Conservation (phyloP, 2,329 filamentous ascomycete species). For the Pseudocercospora crystallina region DNA sequence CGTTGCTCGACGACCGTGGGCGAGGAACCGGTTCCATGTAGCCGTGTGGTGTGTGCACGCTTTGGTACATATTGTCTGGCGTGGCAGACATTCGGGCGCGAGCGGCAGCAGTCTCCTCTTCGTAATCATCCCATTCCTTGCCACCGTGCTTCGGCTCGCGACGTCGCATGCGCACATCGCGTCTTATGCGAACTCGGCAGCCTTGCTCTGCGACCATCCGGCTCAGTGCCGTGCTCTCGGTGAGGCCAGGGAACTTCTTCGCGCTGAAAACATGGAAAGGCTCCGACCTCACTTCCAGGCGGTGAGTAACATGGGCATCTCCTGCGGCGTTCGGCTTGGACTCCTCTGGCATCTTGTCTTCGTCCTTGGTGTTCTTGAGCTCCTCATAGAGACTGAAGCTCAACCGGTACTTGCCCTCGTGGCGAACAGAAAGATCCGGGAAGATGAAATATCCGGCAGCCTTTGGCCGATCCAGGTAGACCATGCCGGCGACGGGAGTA, state of each 20-base stretch:
- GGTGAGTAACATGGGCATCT: conserved; percentile 70
- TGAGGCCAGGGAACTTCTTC: conserved; percentile 95
- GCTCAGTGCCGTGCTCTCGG: conserved; percentile 84
- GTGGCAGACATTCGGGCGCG: conserved; percentile 46
- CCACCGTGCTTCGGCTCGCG: conserved; percentile 67
- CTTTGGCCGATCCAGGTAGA: conserved; percentile 83
- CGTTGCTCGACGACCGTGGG: conserved; percentile 41
- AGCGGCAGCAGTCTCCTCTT: conserved; percentile 53
- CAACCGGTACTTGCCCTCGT: conserved; percentile 89
- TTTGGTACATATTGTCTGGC: conserved; percentile 24
- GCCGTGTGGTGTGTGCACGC: conserved; percentile 28
- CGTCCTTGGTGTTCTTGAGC: conserved; percentile 79
- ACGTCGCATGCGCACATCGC: conserved; percentile 89
- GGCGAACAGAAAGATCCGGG: conserved; percentile 90
- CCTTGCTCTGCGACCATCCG: conserved; percentile 93
- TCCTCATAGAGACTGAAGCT: conserved; percentile 93
- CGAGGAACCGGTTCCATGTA: conserved; percentile 34
- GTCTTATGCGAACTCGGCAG: conserved; percentile 90
- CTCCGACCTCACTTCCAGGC: conserved; percentile 84
- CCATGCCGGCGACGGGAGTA: conserved; percentile 92
- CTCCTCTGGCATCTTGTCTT: conserved; percentile 54
- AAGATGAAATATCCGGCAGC: conserved; percentile 93
- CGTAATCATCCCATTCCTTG: conserved; percentile 67
- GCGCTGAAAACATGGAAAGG: conserved; percentile 91
- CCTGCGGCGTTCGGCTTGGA: conserved; percentile 43